A percentile compares a stretch with the other conserved stretches of the same genome.
Conservation (phyloP, 768 basidiomycete species). For the Boletus fagicola region DNA sequence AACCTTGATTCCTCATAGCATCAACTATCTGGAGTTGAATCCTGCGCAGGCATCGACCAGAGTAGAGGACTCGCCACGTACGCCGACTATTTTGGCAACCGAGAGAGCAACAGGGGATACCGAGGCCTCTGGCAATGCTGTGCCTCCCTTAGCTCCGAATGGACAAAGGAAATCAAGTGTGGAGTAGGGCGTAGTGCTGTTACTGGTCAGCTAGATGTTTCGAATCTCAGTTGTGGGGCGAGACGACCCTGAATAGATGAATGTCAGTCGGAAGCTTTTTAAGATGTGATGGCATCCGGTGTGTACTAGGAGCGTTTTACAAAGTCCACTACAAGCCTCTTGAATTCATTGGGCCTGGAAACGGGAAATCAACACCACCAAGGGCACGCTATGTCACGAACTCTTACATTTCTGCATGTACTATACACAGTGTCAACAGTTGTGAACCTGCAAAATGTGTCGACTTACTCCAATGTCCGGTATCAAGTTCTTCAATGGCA, state of each 20-base stretch:
- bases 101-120: conserved; percentile 1
- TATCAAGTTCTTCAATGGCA: conserved; percentile 59
- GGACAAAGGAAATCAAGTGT: not conserved
- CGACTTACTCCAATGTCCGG: conserved; percentile 83
- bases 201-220: not conserved
- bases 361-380: not conserved
- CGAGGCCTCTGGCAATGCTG: conserved; percentile 1
- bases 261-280: not conserved
- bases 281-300: not conserved
- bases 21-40: conserved; percentile 31
- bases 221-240: not conserved
- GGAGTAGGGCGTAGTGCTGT: not conserved
- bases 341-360: conserved; percentile 56
- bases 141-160: not conserved
- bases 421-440: conserved; percentile 35
- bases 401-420: conserved; percentile 73
- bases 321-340: conserved; percentile 35
- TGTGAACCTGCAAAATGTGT: not conserved
- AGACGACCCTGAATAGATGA: not conserved
- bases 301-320: conserved; percentile 18
- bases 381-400: not conserved
- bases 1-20: conserved; percentile 11
- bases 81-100: conserved; percentile 14
- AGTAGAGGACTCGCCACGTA: conserved; percentile 26
- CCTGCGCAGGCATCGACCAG: conserved; percentile 31